These are phyloP conservation scores for Oenanthe sinensis DNA, from an alignment of 129 eudicot species.

Conservation along the genomic window DNA sequence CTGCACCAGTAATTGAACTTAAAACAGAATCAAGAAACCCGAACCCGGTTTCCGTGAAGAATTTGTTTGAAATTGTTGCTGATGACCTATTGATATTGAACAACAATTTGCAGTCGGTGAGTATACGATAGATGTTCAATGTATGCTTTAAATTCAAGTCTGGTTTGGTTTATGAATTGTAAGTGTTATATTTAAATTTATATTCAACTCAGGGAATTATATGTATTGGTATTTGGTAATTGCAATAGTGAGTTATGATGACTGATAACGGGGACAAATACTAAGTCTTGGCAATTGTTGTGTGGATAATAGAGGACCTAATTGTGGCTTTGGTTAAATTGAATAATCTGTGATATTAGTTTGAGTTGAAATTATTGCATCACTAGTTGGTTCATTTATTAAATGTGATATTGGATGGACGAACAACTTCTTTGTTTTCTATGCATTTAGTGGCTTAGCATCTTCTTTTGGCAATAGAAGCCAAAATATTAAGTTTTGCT, in stretches of 20 bases:
- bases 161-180: not conserved
- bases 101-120: conserved; percentile 80
- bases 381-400: not conserved
- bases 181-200: no score
- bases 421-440: not conserved
- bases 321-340: not conserved
- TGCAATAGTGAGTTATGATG: not conserved
- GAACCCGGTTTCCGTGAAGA: conserved; percentile 30
- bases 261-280: not conserved
- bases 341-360: not conserved
- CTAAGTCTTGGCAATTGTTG: not conserved
- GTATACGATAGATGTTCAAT: conserved; percentile 15
- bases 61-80: conserved; percentile 81
- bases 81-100: conserved; percentile 70
- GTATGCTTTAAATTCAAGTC: not conserved
- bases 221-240: not conserved
- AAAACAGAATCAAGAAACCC: conserved; percentile 30
- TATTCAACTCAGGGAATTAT: no score
- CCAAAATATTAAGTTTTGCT: not conserved
- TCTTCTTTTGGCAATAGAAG: not conserved
- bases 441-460: not conserved
- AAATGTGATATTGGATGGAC: not conserved
- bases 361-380: not conserved
- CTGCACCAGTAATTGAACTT: conserved; percentile 40
- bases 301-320: not conserved